Evolutionary conservation across 164 flowering plant species (phyloP).

Genomic region (Hamamelis virginiana): DNA sequence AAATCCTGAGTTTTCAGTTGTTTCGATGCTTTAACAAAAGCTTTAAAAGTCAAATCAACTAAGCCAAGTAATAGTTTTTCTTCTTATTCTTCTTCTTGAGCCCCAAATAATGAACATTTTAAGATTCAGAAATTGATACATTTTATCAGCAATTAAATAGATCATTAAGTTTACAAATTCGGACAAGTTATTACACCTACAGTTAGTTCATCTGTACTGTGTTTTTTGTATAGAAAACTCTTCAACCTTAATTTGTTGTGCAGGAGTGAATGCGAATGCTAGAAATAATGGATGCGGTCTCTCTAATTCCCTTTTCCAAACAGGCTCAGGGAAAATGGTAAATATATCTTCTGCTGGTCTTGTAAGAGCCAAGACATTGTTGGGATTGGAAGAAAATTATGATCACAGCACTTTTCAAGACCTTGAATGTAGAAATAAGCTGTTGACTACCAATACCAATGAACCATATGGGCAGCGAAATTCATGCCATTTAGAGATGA

Average conservation of each 20-base stretch:
- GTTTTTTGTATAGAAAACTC: neutral
- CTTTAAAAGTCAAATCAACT: no score
- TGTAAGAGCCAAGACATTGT: constrained; percentile 62
- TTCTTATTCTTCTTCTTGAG: no score
- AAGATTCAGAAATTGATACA: no score
- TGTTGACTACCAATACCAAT: neutral
- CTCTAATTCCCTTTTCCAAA: constrained; percentile 51
- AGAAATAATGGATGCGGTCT: constrained; percentile 17
- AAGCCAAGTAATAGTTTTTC: no score
- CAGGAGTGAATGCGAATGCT: constrained; percentile 29
- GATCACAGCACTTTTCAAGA: constrained; percentile 17
- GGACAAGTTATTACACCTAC: no score
- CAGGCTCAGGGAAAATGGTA: constrained; percentile 66
- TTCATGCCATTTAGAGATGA: constrained; percentile 21
- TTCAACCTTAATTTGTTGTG: constrained; percentile 2
- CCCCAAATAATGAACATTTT: no score
- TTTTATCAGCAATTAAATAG: no score
- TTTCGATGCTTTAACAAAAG: no score
- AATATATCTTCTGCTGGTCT: constrained; percentile 69
- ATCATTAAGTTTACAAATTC: no score
- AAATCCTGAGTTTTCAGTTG: no score
- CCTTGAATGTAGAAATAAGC: constrained; percentile 11
- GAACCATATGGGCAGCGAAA: constrained; percentile 21
- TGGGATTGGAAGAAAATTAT: constrained; percentile 55
- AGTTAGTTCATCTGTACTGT: neutral